Base-by-base conservation (phyloP, 148 eudicot genomes). In the Hydrangea macrophylla region DNA sequence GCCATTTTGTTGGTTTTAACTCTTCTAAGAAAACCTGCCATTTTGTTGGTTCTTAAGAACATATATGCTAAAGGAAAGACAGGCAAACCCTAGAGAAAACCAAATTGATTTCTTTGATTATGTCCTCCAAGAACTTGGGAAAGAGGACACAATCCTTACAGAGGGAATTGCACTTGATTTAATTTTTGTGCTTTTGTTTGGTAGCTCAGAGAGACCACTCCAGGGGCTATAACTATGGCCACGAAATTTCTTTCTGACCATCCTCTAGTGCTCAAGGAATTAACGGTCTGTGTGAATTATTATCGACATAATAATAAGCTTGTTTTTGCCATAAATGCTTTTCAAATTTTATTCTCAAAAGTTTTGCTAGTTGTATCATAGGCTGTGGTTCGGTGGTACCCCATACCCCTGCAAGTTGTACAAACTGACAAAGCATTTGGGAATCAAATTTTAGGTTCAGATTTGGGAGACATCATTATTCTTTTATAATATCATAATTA, bases 141-240 rank as follows among this genome's bases (percentile, higher is more conserved):
- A 80, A 72, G 80, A 88, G 70, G 86, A 68, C 48, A 81, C 98
- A 27, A 67, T 79, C 17, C 83, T 93, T 24, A 86, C 98, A 39
- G 96, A 93, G 65, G 89, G 79, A 68, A 86, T 93, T 26, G 95
- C 90, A 57, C 76, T 93, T 75, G 98, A 93, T 63, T 83, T 93
- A 67, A 93, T 93, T 92, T 93, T 93, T 70, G 95, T 83, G 68
- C 85, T 93, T 51, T 85, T 93, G 62, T 93, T 93, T 63, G 98
- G 96, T 23, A 93, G 95, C 88, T 90, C 81, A 60, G 98, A n/a
- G n/a, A 90, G 80, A 90, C 98, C 33, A 90, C 95, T 51, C 90
- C 98, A 31, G 61, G 86, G 36, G 90, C 95, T 45, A 70, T 90
- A 68, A 93, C 98, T 53, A 75, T 90, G 68, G 96, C 98, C 70